Evolutionary conservation across 2,329 filamentous ascomycete genomes (phyloP).

Genomic region (Ascochyta koolunga): DNA sequence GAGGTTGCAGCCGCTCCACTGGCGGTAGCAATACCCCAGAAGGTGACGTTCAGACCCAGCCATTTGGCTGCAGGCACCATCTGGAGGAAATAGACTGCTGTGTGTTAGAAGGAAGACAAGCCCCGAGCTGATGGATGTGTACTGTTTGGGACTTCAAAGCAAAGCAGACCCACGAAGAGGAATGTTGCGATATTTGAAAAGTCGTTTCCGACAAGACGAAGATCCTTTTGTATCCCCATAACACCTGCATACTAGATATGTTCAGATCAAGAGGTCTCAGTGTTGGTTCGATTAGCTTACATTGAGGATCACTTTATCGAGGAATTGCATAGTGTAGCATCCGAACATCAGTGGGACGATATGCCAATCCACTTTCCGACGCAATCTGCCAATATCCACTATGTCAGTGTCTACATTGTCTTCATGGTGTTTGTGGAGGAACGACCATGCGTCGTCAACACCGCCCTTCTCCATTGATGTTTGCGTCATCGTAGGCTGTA

Average conservation of each 20-base stretch:
- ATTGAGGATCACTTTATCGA: constrained; percentile 45
- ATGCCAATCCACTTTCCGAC: constrained; percentile 50
- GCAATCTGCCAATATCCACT: constrained; percentile 21
- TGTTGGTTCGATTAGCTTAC: background rate
- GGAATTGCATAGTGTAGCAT: constrained; percentile 49
- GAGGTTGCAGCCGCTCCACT: constrained; percentile 53
- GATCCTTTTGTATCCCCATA: constrained; percentile 49
- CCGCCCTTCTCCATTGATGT: background rate
- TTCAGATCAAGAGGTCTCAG: background rate
- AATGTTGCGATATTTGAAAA: constrained; percentile 43
- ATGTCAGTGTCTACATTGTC: background rate
- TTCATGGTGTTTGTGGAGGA: constrained; percentile 5
- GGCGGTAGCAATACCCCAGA: constrained; percentile 57
- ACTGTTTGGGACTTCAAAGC: constrained; percentile 49
- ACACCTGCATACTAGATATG: constrained; percentile 44
- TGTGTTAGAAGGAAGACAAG: background rate
- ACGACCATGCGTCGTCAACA: constrained; percentile 19
- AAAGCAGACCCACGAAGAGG: constrained; percentile 47
- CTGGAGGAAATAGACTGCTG: constrained; percentile 47
- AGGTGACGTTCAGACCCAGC: constrained; percentile 50
- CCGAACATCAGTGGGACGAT: constrained; percentile 50
- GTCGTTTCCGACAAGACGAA: constrained; percentile 41
- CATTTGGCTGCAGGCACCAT: constrained; percentile 60
- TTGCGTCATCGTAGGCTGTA: background rate
- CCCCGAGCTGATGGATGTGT: background rate